Conservation (phyloP, 768 basidiomycete genomes). For the Rhizopogon vesiculosus region DNA sequence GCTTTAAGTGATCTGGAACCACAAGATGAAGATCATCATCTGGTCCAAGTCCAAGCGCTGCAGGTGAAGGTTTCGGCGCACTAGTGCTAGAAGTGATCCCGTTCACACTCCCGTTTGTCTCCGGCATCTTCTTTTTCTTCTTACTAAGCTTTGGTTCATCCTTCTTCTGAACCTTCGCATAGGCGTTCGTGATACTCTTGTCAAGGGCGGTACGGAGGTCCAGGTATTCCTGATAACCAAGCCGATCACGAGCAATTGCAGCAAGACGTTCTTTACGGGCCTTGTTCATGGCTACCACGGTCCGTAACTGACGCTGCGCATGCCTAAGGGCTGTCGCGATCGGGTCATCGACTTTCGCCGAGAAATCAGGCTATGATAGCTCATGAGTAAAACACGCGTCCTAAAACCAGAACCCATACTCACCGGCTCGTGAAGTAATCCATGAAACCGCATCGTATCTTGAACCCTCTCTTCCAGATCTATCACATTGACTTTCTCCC, state of each 20-base stretch:
- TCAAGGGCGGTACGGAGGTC: constrained; percentile 83
- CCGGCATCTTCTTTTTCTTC: constrained; percentile 67
- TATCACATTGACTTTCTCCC: constrained; percentile 72
- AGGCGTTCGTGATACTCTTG: constrained; percentile 71
- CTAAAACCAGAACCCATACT: constrained; percentile 23
- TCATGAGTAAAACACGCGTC: constrained; percentile 7
- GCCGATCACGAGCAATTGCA: constrained; percentile 74
- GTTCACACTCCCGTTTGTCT: constrained; percentile 27
- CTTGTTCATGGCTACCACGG: constrained; percentile 79
- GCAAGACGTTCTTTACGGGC: constrained; percentile 70
- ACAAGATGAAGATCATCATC: constrained; percentile 62
- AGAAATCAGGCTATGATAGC: constrained; percentile 58
- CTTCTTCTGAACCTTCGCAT: constrained; percentile 79
- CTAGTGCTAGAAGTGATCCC: constrained; percentile 28
- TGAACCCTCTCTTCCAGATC: constrained; percentile 73
- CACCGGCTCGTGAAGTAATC: constrained; percentile 65
- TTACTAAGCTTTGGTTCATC: constrained; percentile 62
- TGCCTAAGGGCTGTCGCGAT: constrained; percentile 87
- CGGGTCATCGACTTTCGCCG: constrained; percentile 86
- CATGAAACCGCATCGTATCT: constrained; percentile 76
- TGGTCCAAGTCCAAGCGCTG: constrained; percentile 63
- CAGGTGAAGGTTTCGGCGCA: constrained; percentile 57
- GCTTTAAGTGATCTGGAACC: constrained; percentile 63
- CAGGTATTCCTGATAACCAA: constrained; percentile 90
- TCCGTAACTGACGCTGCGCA: constrained; percentile 77